A percentile compares a stretch with the other conserved stretches of the same genome.
Conservation (phyloP, 306 rosid species). For the Rosa persica region DNA sequence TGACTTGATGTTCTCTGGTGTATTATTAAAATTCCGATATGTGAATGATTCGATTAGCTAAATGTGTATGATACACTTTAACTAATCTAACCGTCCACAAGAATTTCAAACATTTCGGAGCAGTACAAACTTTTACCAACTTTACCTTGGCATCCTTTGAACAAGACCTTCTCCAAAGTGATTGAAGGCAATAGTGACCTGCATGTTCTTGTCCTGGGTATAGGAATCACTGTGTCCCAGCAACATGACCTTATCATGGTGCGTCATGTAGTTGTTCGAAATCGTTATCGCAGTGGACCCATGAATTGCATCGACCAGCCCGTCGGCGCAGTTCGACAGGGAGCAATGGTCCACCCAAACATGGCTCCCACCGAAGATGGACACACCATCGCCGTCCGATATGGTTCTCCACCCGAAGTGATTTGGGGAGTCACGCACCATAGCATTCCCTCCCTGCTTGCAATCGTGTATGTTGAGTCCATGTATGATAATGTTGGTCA, state of each 20-base stretch:
- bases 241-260: conserved; percentile 94
- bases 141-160: conserved; percentile 97
- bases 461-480: conserved; percentile 85
- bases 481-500: conserved; percentile 80
- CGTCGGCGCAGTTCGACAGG: conserved; percentile 76
- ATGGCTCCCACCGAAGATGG: conserved; percentile 93
- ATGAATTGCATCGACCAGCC: conserved; percentile 80
- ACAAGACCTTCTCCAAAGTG: conserved; percentile 98
- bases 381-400: conserved; percentile 95
- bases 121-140: neutral
- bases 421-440: conserved; percentile 75
- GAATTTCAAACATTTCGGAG: neutral
- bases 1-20: neutral
- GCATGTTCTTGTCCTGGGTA: conserved; percentile 89
- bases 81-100: neutral
- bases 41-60: neutral
- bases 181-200: conserved; percentile 88
- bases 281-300: conserved; percentile 85
- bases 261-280: conserved; percentile 95
- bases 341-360: conserved; percentile 96
- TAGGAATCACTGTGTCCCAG: conserved; percentile 86
- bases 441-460: conserved; percentile 82
- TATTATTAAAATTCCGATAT: neutral
- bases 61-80: neutral
- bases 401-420: conserved; percentile 89